Evolutionary conservation across 306 rosid species (phyloP).

Genomic region (Pueraria montana): DNA sequence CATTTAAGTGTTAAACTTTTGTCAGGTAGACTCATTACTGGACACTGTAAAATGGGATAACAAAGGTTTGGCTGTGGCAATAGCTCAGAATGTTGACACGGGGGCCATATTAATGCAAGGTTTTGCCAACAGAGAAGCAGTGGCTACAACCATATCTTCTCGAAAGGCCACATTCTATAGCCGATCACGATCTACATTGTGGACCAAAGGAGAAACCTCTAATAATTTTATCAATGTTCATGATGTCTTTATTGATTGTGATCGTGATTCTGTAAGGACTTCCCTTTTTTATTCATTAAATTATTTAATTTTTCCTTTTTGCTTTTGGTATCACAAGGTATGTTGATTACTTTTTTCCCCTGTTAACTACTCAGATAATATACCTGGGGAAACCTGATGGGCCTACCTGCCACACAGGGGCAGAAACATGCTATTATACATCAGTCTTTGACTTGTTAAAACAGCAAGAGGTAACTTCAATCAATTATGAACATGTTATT

Average conservation of each 20-base stretch:
- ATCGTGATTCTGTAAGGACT: constrained; percentile 83
- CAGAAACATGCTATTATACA: constrained; percentile 88
- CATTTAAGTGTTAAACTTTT: constrained; percentile 34
- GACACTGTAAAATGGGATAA: constrained; percentile 87
- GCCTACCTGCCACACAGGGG: constrained; percentile 93
- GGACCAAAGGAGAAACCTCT: constrained; percentile 98
- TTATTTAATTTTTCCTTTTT: background rate
- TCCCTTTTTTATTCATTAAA: constrained; percentile 23
- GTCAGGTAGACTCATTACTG: constrained; percentile 76
- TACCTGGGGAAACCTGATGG: constrained; percentile 97
- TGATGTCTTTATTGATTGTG: constrained; percentile 87
- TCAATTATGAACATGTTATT: constrained; percentile 1
- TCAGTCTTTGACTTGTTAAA: constrained; percentile 65
- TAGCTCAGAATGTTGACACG: constrained; percentile 92
- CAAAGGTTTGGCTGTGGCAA: constrained; percentile 88
- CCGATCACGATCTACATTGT: constrained; percentile 79
- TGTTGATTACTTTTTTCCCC: constrained; percentile 20
- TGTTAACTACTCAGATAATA: constrained; percentile 66
- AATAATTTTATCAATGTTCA: constrained; percentile 87
- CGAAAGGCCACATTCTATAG: constrained; percentile 90
- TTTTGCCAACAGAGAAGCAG: constrained; percentile 85
- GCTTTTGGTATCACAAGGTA: background rate
- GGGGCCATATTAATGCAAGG: constrained; percentile 97
- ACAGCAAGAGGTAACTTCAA: constrained; percentile 63
- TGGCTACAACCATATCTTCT: constrained; percentile 64